A percentile compares a stretch with the other conserved stretches of the same genome.
Evolutionary conservation across 805 yeast species (phyloP).

Genomic region (Sugiyamaella lignohabitans): DNA sequence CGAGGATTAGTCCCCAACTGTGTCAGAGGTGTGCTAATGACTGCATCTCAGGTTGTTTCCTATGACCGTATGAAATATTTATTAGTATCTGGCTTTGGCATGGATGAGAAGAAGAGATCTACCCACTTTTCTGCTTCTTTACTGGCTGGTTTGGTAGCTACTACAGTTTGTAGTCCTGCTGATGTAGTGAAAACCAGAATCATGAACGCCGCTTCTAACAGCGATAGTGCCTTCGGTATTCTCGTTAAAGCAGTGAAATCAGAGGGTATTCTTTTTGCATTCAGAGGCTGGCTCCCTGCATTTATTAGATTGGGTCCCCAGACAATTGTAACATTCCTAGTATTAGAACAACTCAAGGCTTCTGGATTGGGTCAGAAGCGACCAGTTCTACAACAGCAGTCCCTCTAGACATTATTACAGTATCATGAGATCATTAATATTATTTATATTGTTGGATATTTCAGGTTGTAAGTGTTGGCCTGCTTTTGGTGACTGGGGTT

Average conservation of each 20-base stretch:
- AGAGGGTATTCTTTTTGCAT: conserved; percentile 77
- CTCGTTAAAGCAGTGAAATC: conserved; percentile 48
- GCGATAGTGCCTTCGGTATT: conserved; percentile 43
- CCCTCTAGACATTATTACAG: too few species aligned
- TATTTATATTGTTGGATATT: too few species aligned
- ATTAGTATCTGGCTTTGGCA: conserved; percentile 43
- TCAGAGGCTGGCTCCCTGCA: conserved; percentile 88
- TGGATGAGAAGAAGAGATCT: conserved; percentile 54
- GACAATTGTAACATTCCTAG: conserved; percentile 37
- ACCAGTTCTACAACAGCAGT: neutral
- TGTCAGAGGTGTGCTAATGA: conserved; percentile 78
- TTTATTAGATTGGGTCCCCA: conserved; percentile 78
- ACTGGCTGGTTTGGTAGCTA: conserved; percentile 80
- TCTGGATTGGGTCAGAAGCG: conserved; percentile 14
- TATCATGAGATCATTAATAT: too few species aligned
- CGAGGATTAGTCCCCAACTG: conserved; percentile 75
- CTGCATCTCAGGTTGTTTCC: conserved; percentile 85
- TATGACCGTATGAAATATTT: conserved; percentile 67
- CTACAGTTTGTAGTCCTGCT: conserved; percentile 88
- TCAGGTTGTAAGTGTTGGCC: too few species aligned
- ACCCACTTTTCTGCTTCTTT: conserved; percentile 78
- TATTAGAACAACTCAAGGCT: conserved; percentile 34
- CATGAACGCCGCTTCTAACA: conserved; percentile 46
- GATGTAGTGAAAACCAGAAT: conserved; percentile 86
- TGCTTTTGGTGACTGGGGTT: too few species aligned